Base-by-base conservation (phyloP, 306 rosid species). In the Rosa persica region DNA sequence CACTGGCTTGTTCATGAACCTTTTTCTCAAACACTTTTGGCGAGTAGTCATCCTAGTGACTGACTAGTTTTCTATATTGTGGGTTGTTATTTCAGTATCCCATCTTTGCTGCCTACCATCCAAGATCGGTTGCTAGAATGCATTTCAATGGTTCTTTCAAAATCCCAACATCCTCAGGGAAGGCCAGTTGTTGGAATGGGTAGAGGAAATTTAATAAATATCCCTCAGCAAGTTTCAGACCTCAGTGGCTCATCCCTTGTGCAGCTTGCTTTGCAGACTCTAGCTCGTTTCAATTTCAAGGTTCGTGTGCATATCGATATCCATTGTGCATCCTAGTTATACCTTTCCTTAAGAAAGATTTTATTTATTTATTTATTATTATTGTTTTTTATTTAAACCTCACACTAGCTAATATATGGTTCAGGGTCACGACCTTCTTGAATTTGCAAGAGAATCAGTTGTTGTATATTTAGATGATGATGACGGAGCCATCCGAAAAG, bases 401-500 rank as follows among this genome's bases (percentile, higher is more conserved):
- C 65, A 74, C 72, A 22, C 72, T 66, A 74, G 54, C 48, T 87
- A 27, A 39, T 54, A 27, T 87, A 74, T 85, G 74, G 73, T 74
- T 81, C 78, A 95, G 99, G 99, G 99, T 54, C 98, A 91, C 79
- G 97, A 95, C 70, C 97, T 95, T 58, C 97, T 95, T 71, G 98
- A 95, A 84, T 93, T 95, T 89, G 98, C 97, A 44, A 89, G 97
- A 75, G 96, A 89, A 84, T 95, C 97, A 15, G 98, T 92, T 64
- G 96, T 95, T 85, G 86, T 86, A 65, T 95, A 95, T 89, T 82
- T 95, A 86, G 97, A 95, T 89, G 99, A 95, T 79, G 99, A 95
- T 75, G 99, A 91, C 78, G 92, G 97, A 83, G 90, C 90, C 68
- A 89, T 94, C 40, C 90, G 98, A 38, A 95, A 93, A 86, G 97